Evolutionary conservation across 2,329 filamentous ascomycete genomes (phyloP).

Genomic region (Thielaviopsis punctulata): DNA sequence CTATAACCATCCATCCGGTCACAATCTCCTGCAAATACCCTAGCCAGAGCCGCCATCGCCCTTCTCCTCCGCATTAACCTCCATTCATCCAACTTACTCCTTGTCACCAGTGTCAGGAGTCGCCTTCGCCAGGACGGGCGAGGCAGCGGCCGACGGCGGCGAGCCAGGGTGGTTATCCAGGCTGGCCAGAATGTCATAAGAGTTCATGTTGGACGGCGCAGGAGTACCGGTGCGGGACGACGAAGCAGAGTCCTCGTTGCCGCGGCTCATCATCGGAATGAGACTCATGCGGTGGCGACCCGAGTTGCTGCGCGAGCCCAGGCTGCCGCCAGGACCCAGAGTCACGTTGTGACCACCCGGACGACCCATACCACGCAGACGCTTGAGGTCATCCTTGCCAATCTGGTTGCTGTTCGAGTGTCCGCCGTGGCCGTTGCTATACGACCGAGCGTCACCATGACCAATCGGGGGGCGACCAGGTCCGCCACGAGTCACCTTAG

Average conservation of each 20-base stretch:
- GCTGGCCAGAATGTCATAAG: slow-evolving; percentile 62
- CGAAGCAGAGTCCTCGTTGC: slow-evolving; percentile 68
- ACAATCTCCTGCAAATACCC: background rate
- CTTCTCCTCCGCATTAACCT: slow-evolving; percentile 16
- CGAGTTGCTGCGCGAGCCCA: slow-evolving; percentile 80
- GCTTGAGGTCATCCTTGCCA: slow-evolving; percentile 77
- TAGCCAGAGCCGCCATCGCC: too few species aligned
- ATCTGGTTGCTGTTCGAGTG: slow-evolving; percentile 71
- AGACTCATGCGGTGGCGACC: slow-evolving; percentile 50
- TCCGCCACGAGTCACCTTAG: slow-evolving; percentile 44
- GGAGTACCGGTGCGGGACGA: slow-evolving; percentile 85
- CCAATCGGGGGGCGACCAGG: slow-evolving; percentile 54
- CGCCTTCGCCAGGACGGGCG: slow-evolving; percentile 47
- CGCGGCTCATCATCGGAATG: slow-evolving; percentile 52
- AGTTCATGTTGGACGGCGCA: slow-evolving; percentile 49
- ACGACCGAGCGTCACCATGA: slow-evolving; percentile 60
- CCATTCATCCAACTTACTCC: slow-evolving; percentile 29
- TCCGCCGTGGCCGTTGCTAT: slow-evolving; percentile 54
- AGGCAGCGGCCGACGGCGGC: slow-evolving; percentile 51
- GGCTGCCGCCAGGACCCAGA: slow-evolving; percentile 73
- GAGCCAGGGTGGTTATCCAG: slow-evolving; percentile 50
- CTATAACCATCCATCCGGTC: background rate
- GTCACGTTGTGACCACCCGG: slow-evolving; percentile 44
- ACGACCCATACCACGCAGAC: slow-evolving; percentile 49
- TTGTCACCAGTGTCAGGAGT: slow-evolving; percentile 32